These are phyloP conservation scores for Hansenula lynferdii DNA, from an alignment of 1,139 yeast species.

Conservation along the genomic window DNA sequence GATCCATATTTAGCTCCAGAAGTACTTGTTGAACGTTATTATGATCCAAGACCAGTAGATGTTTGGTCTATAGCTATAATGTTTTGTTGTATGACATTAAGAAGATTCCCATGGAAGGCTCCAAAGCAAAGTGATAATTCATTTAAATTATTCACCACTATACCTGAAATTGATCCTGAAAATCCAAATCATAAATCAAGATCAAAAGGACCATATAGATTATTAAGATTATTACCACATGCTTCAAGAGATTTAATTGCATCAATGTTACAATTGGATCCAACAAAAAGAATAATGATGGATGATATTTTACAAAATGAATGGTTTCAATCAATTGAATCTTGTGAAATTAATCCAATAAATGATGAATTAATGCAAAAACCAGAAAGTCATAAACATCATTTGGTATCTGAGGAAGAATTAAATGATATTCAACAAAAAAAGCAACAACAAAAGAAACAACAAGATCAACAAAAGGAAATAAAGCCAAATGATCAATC, in stretches of 20 bases:
- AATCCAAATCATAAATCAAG: slow-evolving; percentile 29
- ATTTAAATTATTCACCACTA: slow-evolving; percentile 35
- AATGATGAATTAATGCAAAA: slow-evolving; percentile 18
- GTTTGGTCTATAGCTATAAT: slow-evolving; percentile 79
- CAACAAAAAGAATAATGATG: slow-evolving; percentile 61
- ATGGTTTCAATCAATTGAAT: slow-evolving; percentile 50
- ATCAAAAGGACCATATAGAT: slow-evolving; percentile 71
- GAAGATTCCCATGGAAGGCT: slow-evolving; percentile 76
- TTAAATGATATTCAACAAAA: slow-evolving; percentile 24
- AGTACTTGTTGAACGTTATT: slow-evolving; percentile 43
- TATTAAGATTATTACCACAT: slow-evolving; percentile 76
- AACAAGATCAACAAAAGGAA: slow-evolving; percentile 1
- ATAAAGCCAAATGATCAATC: slow-evolving; percentile 4
- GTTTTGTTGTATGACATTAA: slow-evolving; percentile 67
- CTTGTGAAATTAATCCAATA: slow-evolving; percentile 34
- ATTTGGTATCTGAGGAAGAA: slow-evolving; percentile 53
- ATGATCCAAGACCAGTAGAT: slow-evolving; percentile 71
- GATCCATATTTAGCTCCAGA: slow-evolving; percentile 84
- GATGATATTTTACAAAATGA: slow-evolving; percentile 60
- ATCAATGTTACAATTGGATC: slow-evolving; percentile 69
- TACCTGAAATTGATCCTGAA: slow-evolving; percentile 31
- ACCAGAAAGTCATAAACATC: slow-evolving; percentile 44
- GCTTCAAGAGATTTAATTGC: slow-evolving; percentile 70
- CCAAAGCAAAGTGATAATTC: slow-evolving; percentile 59
- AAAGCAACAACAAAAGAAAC: slow-evolving; percentile 17